Conservation (phyloP, 257 asterid species). For the Osmanthus fragrans region DNA sequence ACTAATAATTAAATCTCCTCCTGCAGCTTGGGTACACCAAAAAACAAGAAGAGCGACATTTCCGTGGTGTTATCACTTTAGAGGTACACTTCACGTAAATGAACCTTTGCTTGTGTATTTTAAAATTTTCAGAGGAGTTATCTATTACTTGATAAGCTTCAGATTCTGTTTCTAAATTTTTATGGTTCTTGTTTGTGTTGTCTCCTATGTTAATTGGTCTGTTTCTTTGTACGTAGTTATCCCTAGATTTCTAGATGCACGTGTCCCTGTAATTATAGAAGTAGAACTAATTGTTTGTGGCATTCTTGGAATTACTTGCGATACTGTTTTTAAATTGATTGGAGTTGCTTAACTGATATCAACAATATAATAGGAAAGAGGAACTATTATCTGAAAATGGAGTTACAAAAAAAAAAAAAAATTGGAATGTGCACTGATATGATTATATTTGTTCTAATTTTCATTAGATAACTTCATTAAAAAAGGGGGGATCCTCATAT, state of each 20-base stretch:
- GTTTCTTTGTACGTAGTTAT: neutral
- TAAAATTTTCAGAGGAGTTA: neutral
- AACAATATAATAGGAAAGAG: neutral
- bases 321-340: neutral
- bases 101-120: neutral
- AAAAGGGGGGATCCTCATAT: too few species aligned
- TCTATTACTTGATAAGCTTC: neutral
- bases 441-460: neutral
- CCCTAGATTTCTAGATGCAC: neutral
- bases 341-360: neutral
- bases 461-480: neutral
- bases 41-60: slow-evolving; percentile 91
- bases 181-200: neutral
- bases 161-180: neutral
- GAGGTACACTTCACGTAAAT: slow-evolving; percentile 51
- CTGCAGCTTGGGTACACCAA: slow-evolving; percentile 97
- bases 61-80: slow-evolving; percentile 89
- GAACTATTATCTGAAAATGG: neutral
- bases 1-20: slow-evolving; percentile 17
- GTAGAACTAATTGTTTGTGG: neutral
- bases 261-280: neutral
- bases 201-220: neutral
- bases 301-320: neutral
- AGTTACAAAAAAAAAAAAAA: neutral
- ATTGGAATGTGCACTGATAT: neutral